These are phyloP conservation scores for Penicillium griseofulvum DNA, from an alignment of 2,329 filamentous ascomycete genomes.

Conservation along the genomic window DNA sequence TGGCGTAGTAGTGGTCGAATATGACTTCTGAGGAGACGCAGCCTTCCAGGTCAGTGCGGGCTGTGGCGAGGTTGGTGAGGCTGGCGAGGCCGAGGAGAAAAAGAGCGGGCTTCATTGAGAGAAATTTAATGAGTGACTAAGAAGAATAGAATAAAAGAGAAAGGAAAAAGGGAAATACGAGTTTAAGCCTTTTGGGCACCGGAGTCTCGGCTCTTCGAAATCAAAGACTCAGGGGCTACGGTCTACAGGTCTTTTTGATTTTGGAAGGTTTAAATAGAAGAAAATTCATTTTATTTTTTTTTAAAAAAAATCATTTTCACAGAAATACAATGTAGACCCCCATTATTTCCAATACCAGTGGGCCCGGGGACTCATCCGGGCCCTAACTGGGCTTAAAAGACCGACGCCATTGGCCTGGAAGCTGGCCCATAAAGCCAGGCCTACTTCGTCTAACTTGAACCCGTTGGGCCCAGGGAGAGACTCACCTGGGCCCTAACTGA, in stretches of 20 bases:
- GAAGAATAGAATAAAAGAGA: neutral
- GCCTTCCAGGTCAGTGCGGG: slow-evolving; percentile 26
- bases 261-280: neutral
- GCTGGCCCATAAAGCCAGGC: neutral
- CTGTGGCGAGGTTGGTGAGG: slow-evolving; percentile 12
- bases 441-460: neutral
- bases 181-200: too few species aligned
- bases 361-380: neutral
- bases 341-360: neutral
- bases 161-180: neutral
- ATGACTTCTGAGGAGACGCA: slow-evolving; percentile 26
- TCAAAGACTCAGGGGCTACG: neutral
- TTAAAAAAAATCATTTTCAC: neutral
- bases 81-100: slow-evolving; percentile 15
- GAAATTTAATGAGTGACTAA: slow-evolving; percentile 5
- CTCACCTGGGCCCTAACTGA: neutral
- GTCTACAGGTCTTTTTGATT: neutral
- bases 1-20: slow-evolving; percentile 26
- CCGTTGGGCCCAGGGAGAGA: neutral
- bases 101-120: slow-evolving; percentile 21
- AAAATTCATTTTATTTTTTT: neutral
- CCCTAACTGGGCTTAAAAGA: neutral
- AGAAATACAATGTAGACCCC: neutral
- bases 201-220: neutral
- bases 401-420: neutral